Conservation (phyloP, 345 rosid genomes). For the Boechera retrofracta region DNA sequence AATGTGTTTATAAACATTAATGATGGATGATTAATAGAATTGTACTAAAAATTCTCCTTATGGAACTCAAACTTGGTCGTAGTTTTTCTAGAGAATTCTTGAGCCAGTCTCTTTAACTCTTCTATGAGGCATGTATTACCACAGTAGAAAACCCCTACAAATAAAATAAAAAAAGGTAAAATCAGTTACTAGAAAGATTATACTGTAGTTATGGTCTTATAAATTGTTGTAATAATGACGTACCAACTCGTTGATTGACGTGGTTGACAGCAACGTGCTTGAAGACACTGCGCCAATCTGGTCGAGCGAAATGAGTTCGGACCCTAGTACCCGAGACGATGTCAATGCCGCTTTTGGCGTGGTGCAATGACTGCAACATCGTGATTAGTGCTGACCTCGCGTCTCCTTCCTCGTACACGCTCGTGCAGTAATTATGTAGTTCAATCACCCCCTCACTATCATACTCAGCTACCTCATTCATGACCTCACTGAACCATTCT, state of each 20-base stretch:
- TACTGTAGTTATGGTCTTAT: neutral
- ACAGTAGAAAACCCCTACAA: conserved; percentile 73
- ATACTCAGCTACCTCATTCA: conserved; percentile 72
- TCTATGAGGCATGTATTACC: conserved; percentile 67
- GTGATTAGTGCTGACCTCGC: conserved; percentile 82
- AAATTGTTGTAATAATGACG: conserved; percentile 27
- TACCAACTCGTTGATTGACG: conserved; percentile 66
- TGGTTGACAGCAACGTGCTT: conserved; percentile 73
- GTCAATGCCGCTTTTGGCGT: conserved; percentile 74
- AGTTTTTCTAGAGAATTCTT: conserved; percentile 77
- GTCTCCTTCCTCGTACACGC: conserved; percentile 83
- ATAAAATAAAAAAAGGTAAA: neutral
- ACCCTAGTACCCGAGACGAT: conserved; percentile 70
- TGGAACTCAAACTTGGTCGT: conserved; percentile 82
- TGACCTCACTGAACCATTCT: conserved; percentile 76
- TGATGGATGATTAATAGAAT: neutral
- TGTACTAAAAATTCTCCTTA: conserved; percentile 69
- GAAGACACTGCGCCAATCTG: conserved; percentile 70
- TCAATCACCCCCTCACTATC: conserved; percentile 66
- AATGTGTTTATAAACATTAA: neutral
- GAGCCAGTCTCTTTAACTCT: conserved; percentile 61
- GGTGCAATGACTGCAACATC: conserved; percentile 79
- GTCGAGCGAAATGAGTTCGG: conserved; percentile 70
- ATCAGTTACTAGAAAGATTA: neutral
- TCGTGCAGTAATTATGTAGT: conserved; percentile 73